Conservation (phyloP, 805 yeast species). For the Wickerhamomyces bovis region DNA sequence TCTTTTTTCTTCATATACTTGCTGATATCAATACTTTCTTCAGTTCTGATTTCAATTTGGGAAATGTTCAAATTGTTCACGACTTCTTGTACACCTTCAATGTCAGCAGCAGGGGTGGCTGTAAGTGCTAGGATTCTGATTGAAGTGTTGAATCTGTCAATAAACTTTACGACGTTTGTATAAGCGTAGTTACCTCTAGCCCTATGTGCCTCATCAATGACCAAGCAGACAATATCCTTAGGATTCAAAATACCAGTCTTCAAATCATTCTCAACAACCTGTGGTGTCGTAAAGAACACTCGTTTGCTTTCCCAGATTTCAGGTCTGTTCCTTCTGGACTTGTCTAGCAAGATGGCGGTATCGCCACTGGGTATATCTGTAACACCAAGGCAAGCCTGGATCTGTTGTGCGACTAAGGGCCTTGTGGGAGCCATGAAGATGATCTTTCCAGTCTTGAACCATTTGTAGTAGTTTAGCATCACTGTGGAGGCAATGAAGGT, state of each 20-base stretch:
- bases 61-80: conserved; percentile 70
- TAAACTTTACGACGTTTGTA: conserved; percentile 67
- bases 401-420: conserved; percentile 94
- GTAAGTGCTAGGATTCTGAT: conserved; percentile 81
- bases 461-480: conserved; percentile 80
- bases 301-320: conserved; percentile 73
- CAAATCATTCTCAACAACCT: conserved; percentile 89
- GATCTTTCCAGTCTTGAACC: conserved; percentile 77
- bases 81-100: conserved; percentile 84
- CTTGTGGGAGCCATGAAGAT: conserved; percentile 96
- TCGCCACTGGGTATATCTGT: conserved; percentile 76
- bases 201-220: conserved; percentile 94
- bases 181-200: conserved; percentile 90
- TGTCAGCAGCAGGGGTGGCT: conserved; percentile 91
- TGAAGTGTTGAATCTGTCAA: conserved; percentile 56
- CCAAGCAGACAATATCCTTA: conserved; percentile 62
- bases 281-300: conserved; percentile 93
- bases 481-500: conserved; percentile 94
- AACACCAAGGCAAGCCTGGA: conserved; percentile 82
- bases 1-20: conserved; percentile 69
- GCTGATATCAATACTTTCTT: conserved; percentile 71
- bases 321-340: conserved; percentile 52
- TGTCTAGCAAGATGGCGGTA: conserved; percentile 72
- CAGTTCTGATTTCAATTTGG: conserved; percentile 79
- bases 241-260: conserved; percentile 72